Percentiles rank a stretch among this genome's conserved stretches.
These are phyloP conservation scores for Marchantia paleacea DNA, from an alignment of 225 moss, liverwort and hornwort genomes.

Conservation along the genomic window DNA sequence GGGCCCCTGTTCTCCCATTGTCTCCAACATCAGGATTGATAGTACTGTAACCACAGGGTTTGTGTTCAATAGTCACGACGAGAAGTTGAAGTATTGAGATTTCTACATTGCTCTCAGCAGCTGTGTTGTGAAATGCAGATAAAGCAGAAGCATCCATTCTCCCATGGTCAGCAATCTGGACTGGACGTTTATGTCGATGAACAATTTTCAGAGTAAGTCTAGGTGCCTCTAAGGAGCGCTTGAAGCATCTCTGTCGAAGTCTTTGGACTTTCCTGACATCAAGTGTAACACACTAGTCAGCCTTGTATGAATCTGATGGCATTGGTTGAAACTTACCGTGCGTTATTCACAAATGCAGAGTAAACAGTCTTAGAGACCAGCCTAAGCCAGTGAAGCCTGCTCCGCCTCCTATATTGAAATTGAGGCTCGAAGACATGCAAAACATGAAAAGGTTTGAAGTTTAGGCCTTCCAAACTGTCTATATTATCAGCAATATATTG, in stretches of 20 bases:
- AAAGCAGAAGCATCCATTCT: constrained; percentile 34
- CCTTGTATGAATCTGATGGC: not conserved
- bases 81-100: not conserved
- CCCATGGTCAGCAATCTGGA: constrained; percentile 31
- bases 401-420: constrained; percentile 24
- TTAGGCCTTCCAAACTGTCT: not conserved
- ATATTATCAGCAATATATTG: not conserved
- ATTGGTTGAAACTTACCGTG: not conserved
- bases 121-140: constrained; percentile 19
- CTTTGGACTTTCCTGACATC: not conserved
- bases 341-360: constrained; percentile 18
- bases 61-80: not conserved
- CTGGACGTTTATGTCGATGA: constrained; percentile 48
- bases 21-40: not conserved
- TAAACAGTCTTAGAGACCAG: not conserved
- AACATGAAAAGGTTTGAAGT: constrained; percentile 30
- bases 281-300: not conserved
- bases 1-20: not conserved
- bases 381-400: constrained; percentile 11
- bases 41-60: not conserved
- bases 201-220: constrained; percentile 40
- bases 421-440: constrained; percentile 41
- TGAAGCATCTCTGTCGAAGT: not conserved
- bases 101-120: not conserved
- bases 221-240: not conserved